Evolutionary conservation across 2,329 filamentous ascomycete species (phyloP), one percentile per base, ranked within the genome.

Genomic region (Paecilomyces formosus): DNA sequence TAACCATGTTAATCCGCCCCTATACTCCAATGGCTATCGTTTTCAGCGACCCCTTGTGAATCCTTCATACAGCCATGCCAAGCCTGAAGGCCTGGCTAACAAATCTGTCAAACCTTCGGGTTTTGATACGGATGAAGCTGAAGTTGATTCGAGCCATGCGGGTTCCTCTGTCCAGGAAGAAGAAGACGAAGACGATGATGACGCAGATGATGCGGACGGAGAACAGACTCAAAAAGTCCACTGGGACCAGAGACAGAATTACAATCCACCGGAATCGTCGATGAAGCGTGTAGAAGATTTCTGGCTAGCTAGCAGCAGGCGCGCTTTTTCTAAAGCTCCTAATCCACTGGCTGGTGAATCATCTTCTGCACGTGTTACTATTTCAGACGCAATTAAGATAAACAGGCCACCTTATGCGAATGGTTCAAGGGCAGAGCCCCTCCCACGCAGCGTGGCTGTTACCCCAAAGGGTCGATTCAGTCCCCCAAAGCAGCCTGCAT

Each of bases 381-480:
- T 52, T 26, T 28, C 50, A 24, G 50, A 52, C 6, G 50, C 50
- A 35, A 22, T 35, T 22, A 59, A 50, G 57, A 57, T 18, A 39
- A 55, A 54, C n/a, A 66, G 66, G 55, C 63, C 63, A 59, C 60
- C 69, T 51, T 65, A 69, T 28, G 60, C 64, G 21, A 60, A 62
- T 51, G 64, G 62, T 26, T 53, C 64, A 52, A 68, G 69, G 57
- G 72, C 70, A 62, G 66, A 73, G 31, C 66, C 65, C 21, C 67
- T 74, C 12, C 67, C 72, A 18, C 72, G 66, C 35, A 74, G 63
- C 56, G 68, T 69, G 60, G 71, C 68, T 5, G 65, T 66, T 33
- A 75, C 72, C 1, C 72, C 73, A 8, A 68, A 71, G 56, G 74
- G 70, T 31, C 68, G 73, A 35, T 75, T 75, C 56, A 75, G 73